Evolutionary conservation across 176 grass and related monocot genomes (phyloP), one percentile per base, ranked within the genome.

Genomic region (Oryza nivara): DNA sequence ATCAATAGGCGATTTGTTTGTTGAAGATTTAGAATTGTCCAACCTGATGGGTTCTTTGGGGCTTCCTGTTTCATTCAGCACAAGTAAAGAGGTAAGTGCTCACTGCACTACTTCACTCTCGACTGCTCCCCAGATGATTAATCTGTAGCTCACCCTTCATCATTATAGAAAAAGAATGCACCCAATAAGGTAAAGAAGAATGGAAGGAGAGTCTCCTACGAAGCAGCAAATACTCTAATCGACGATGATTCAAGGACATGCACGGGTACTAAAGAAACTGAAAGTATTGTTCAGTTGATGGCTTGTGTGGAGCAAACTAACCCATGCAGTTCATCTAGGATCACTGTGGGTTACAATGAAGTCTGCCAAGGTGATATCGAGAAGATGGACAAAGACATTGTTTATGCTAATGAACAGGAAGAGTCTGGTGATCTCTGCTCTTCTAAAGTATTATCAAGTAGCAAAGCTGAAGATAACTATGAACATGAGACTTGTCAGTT

Each of bases 51-150:
- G 90, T 89, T 86, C 87, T 73, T 84, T 98, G 83, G 96, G 96
- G 82, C 93, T 98, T 79, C 96, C 96, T 80, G 80, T 95, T 80
- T 94, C 93, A 48, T 98, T 98, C 81, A 86, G 69, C 73, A 87
- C 96, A 79, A 95, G 73, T 80, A 93, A 95, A 86, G 87, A 87
- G 88, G 93, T 90, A 80, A 75, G 79, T 77, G 65, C 34, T 81
- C 70, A 74, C 65, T 6, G 26, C 61, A 23, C 2, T 9, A 63
- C 58, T 23, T 63, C 20, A 30, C 44, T 38, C 60, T 76, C 35
- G 9, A 44, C 43, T 44, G 8, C 74, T 71, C 26, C 11, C 28
- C 38, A 68, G 34, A 65, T 84, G 43, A 44, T 44, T 44, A 44
- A 67, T 83, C 36, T 86, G 36, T 63, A 80, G 26, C 67, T 78